A percentile compares a stretch with the other conserved stretches of the same genome.
phyloP scores from a whole-genome alignment of 495 filamentous ascomycete species.

The Hyaloscypha variabilis region DNA sequence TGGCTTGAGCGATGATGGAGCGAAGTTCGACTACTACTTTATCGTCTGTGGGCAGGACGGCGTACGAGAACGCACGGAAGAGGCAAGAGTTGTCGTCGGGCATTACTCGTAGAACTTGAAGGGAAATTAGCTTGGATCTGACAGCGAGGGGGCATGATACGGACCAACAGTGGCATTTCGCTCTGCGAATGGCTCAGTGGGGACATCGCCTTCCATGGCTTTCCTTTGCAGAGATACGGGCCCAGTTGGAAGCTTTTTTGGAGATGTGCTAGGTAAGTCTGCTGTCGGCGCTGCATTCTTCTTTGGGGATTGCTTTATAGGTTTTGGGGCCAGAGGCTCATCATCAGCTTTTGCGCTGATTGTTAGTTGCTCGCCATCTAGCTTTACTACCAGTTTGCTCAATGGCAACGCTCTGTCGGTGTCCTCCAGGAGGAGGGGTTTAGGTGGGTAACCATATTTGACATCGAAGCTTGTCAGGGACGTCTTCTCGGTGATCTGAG shows the following conservation, averaged over 20 bases:
- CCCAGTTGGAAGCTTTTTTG: not conserved
- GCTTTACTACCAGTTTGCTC: conserved; percentile 60
- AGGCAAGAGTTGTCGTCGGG: conserved; percentile 96
- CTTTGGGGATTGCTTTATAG: conserved; percentile 2
- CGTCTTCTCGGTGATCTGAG: conserved; percentile 57
- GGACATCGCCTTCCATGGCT: conserved; percentile 56
- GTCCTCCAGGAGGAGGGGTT: conserved; percentile 61
- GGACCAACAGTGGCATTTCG: conserved; percentile 59
- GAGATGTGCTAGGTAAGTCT: not conserved
- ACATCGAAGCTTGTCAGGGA: conserved; percentile 62
- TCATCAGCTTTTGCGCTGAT: conserved; percentile 24
- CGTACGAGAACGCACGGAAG: conserved; percentile 84
- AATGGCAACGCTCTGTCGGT: conserved; percentile 45
- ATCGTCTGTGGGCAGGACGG: conserved; percentile 72
- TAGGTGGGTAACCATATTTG: conserved; percentile 87
- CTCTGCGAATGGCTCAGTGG: conserved; percentile 65
- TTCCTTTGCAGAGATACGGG: conserved; percentile 32
- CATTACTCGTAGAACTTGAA: conserved; percentile 83
- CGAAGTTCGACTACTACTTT: conserved; percentile 72
- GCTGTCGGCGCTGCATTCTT: not conserved
- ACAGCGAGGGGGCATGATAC: not conserved
- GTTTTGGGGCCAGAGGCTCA: not conserved
- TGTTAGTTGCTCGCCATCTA: conserved; percentile 68
- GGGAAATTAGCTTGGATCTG: conserved; percentile 10
- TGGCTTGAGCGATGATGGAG: conserved; percentile 77